phyloP scores from a whole-genome alignment of 768 basidiomycete species.

The Rhizopogon roseolus region DNA sequence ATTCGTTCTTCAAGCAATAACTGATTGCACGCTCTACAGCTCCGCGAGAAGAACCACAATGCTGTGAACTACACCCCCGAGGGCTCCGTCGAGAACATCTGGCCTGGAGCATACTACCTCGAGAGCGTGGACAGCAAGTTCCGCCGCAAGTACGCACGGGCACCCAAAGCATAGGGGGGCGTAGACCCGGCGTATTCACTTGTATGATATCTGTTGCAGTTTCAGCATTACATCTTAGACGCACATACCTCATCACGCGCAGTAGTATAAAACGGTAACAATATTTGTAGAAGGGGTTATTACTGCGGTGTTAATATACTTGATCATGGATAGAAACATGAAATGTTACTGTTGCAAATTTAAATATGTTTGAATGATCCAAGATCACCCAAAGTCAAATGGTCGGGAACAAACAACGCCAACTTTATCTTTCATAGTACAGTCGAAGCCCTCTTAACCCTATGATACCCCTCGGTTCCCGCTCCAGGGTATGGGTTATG shows the following conservation, averaged over 20 bases:
- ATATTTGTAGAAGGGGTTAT: background rate
- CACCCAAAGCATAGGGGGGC: conserved; percentile 21
- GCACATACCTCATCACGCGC: background rate
- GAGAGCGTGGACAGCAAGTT: conserved; percentile 85
- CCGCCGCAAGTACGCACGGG: conserved; percentile 78
- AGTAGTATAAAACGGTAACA: background rate
- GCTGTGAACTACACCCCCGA: conserved; percentile 78
- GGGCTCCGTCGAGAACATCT: conserved; percentile 88
- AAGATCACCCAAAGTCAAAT: too few species aligned
- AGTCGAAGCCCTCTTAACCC: background rate
- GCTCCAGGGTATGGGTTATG: background rate
- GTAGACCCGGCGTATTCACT: background rate
- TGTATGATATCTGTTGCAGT: background rate
- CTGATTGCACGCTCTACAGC: conserved; percentile 38
- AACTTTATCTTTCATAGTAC: too few species aligned
- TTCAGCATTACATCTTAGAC: conserved; percentile 1
- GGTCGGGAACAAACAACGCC: too few species aligned
- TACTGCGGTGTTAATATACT: background rate
- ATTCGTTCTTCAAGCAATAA: conserved; percentile 1
- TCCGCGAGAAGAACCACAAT: conserved; percentile 97
- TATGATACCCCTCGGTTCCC: background rate
- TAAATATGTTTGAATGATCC: too few species aligned
- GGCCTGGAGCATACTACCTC: conserved; percentile 93
- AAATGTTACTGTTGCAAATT: too few species aligned
- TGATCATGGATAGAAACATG: too few species aligned